These are phyloP conservation scores for Fistulinella prunicolor DNA, from an alignment of 768 basidiomycete genomes.

Conservation along the genomic window DNA sequence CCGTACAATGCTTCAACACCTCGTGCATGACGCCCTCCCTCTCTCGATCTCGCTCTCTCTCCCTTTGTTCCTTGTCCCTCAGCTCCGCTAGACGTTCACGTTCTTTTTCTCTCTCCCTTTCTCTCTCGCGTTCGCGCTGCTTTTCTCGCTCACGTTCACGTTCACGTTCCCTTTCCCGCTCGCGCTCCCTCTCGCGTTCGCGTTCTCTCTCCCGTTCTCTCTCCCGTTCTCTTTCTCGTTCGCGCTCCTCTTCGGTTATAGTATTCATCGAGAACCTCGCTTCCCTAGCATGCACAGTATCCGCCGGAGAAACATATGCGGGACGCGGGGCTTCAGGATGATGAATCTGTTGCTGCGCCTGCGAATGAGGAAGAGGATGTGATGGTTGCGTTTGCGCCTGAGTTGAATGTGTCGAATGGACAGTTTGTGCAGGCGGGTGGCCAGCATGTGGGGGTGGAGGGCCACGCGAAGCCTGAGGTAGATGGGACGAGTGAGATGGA, in stretches of 20 bases:
- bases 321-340: conserved; percentile 23
- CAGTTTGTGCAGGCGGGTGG: conserved; percentile 16
- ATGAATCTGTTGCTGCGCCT: conserved; percentile 27
- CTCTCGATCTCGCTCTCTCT: conserved; percentile 23
- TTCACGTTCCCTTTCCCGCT: conserved; percentile 15
- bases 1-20: conserved; percentile 49
- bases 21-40: conserved; percentile 23
- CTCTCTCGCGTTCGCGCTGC: conserved; percentile 19
- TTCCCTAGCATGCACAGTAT: conserved; percentile 29
- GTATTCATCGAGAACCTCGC: conserved; percentile 9
- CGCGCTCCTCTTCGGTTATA: conserved; percentile 19
- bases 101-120: conserved; percentile 18
- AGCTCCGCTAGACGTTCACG: conserved; percentile 22
- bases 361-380: conserved; percentile 27
- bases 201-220: conserved; percentile 21
- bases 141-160: conserved; percentile 22
- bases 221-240: conserved; percentile 19
- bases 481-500: conserved; percentile 10
- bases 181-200: conserved; percentile 16
- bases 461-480: conserved; percentile 16
- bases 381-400: conserved; percentile 24
- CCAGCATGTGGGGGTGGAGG: conserved; percentile 11
- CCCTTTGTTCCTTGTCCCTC: conserved; percentile 22
- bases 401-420: conserved; percentile 12
- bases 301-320: conserved; percentile 27